These are phyloP conservation scores for Solanum sitiens DNA, from an alignment of 257 asterid genomes.

Conservation along the genomic window DNA sequence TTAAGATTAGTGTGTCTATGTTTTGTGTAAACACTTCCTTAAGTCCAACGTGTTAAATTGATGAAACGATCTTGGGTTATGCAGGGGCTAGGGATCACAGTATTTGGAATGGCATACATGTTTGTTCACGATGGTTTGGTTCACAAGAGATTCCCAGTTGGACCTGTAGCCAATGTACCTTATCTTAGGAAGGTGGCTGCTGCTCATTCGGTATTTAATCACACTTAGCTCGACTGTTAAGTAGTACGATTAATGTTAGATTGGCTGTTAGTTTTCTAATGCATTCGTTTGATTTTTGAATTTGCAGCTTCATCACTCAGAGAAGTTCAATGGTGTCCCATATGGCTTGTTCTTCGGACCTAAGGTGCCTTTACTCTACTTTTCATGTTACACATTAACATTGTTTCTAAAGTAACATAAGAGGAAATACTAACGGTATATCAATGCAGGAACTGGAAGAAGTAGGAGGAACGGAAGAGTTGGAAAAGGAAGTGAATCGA, in stretches of 20 bases:
- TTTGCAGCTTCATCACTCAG: conserved; percentile 90
- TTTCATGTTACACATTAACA: background rate
- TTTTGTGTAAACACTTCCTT: background rate
- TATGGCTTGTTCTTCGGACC: conserved; percentile 90
- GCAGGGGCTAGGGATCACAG: conserved; percentile 96
- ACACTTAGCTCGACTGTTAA: background rate
- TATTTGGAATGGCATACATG: conserved; percentile 97
- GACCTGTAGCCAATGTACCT: conserved; percentile 94
- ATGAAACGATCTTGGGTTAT: background rate
- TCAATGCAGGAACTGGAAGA: conserved; percentile 65
- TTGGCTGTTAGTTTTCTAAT: background rate
- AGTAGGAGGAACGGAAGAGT: conserved; percentile 71
- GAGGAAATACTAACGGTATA: background rate
- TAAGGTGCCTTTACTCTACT: conserved; percentile 23
- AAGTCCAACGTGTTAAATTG: background rate
- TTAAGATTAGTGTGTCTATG: background rate
- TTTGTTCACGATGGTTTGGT: conserved; percentile 98
- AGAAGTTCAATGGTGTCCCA: conserved; percentile 89
- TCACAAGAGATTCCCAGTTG: conserved; percentile 92
- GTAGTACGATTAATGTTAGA: background rate
- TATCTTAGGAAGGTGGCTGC: conserved; percentile 81
- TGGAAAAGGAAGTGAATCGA: conserved; percentile 66
- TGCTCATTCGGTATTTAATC: conserved; percentile 67
- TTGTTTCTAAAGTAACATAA: background rate
- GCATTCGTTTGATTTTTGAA: conserved; percentile 16